A percentile compares a stretch with the other conserved stretches of the same genome.
Conservation (phyloP, 1,284 basidiomycete species). For the Naganishia cerealis region DNA sequence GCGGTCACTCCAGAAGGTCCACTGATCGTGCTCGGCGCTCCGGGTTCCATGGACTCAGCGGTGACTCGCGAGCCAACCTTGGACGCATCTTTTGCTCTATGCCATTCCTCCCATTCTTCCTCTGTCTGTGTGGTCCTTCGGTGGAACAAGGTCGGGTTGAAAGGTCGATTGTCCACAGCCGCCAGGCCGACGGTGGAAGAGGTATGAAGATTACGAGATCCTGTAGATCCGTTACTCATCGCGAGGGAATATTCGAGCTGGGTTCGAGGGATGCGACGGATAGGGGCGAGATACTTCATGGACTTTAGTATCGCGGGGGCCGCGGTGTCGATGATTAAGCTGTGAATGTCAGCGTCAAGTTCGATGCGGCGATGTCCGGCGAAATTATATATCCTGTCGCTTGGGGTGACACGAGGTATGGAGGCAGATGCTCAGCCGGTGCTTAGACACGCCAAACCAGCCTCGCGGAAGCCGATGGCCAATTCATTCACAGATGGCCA, state of each 20-base stretch:
- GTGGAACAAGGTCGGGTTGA: conserved; percentile 22
- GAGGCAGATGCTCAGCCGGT: not conserved
- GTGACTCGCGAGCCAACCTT: conserved; percentile 8
- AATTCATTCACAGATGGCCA: not conserved
- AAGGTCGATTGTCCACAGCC: conserved; percentile 2
- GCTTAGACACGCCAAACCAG: not conserved
- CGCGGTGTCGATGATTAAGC: not conserved
- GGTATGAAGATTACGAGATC: not conserved
- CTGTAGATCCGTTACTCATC: conserved; percentile 2
- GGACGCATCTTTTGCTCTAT: not conserved
- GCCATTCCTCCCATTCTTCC: conserved; percentile 2
- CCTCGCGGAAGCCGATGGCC: not conserved
- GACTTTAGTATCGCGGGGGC: not conserved
- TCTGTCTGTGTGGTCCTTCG: not conserved
- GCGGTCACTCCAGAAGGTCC: conserved; percentile 38
- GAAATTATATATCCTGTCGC: not conserved
- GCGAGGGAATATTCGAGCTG: not conserved
- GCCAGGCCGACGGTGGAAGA: not conserved
- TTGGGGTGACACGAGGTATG: not conserved
- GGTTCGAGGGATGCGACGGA: not conserved
- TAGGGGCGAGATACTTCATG: not conserved
- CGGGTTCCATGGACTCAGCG: conserved; percentile 11
- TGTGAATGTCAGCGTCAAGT: not conserved
- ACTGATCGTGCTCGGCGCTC: conserved; percentile 12
- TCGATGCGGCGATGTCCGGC: not conserved